Evolutionary conservation across 1,139 yeast genomes (phyloP).

Genomic region (Blastobotrys capitulatus): DNA sequence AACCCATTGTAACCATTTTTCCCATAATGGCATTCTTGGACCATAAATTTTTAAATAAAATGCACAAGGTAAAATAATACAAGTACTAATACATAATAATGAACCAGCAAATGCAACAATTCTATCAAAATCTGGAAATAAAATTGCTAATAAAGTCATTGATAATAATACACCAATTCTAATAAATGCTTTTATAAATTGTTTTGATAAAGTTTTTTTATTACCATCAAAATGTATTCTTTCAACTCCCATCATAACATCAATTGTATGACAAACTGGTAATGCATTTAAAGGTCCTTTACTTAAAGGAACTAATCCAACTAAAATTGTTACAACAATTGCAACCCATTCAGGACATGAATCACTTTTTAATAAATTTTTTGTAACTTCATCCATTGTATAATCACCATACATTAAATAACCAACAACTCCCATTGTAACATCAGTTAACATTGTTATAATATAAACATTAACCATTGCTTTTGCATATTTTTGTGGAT

Average conservation of each 20-base stretch:
- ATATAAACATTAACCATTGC: slow-evolving; percentile 53
- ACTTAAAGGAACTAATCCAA: slow-evolving; percentile 80
- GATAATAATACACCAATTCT: slow-evolving; percentile 39
- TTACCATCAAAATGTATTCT: slow-evolving; percentile 6
- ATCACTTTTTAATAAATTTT: slow-evolving; percentile 57
- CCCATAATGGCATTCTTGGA: slow-evolving; percentile 40
- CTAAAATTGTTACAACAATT: slow-evolving; percentile 58
- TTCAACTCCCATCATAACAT: slow-evolving; percentile 38
- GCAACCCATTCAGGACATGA: slow-evolving; percentile 72
- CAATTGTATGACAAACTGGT: slow-evolving; percentile 74
- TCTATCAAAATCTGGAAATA: slow-evolving; percentile 73
- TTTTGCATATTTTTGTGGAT: slow-evolving; percentile 49
- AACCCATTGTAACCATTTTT: slow-evolving; percentile 38
- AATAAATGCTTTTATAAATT: slow-evolving; percentile 21
- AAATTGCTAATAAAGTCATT: slow-evolving; percentile 48
- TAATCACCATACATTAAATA: slow-evolving; percentile 77
- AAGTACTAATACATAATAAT: slow-evolving; percentile 72
- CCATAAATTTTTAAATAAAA: slow-evolving; percentile 61
- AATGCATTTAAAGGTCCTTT: slow-evolving; percentile 84
- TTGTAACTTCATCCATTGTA: slow-evolving; percentile 80
- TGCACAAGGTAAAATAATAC: slow-evolving; percentile 68
- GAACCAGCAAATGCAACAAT: slow-evolving; percentile 81
- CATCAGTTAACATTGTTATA: slow-evolving; percentile 67
- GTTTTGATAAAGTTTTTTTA: slow-evolving; percentile 2
- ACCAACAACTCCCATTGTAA: slow-evolving; percentile 73